These are phyloP conservation scores for Sporothrix euskadiensis DNA, from an alignment of 2,329 filamentous ascomycete species.

Conservation along the genomic window DNA sequence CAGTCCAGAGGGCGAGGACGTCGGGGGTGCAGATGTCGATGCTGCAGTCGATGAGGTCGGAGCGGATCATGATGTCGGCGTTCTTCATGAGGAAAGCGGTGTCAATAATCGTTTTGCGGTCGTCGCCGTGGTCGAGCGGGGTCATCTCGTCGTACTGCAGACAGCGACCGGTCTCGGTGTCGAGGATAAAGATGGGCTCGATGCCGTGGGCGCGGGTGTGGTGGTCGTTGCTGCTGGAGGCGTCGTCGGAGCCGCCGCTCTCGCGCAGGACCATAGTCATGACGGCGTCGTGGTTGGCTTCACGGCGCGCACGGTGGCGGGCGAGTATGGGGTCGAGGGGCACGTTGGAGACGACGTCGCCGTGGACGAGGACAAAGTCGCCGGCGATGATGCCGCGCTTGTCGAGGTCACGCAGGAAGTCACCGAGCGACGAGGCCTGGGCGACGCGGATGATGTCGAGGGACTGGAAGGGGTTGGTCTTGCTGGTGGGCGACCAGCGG, in stretches of 20 bases:
- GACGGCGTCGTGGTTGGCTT: conserved; percentile 87
- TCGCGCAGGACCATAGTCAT: conserved; percentile 94
- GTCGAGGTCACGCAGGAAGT: conserved; percentile 92
- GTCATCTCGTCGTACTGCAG: conserved; percentile 93
- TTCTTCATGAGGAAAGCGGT: conserved; percentile 66
- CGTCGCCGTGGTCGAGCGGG: conserved; percentile 56
- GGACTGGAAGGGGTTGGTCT: conserved; percentile 67
- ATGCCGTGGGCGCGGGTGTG: conserved; percentile 74
- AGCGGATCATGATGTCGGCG: conserved; percentile 75
- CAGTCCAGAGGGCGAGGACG: conserved; percentile 90
- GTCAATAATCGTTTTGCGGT: conserved; percentile 71
- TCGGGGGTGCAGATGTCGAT: conserved; percentile 98
- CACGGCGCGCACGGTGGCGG: conserved; percentile 76
- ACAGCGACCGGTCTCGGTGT: conserved; percentile 75
- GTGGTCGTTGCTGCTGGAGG: conserved; percentile 54
- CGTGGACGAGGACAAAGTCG: conserved; percentile 90
- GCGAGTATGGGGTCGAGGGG: conserved; percentile 76
- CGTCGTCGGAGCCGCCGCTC: conserved; percentile 58
- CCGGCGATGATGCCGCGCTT: conserved; percentile 79
- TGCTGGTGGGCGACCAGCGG: conserved; percentile 63
- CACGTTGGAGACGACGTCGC: conserved; percentile 88
- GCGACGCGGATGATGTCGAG: conserved; percentile 82
- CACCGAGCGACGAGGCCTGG: conserved; percentile 82
- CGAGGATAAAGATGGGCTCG: conserved; percentile 82
- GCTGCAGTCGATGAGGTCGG: conserved; percentile 87